phyloP scores from a whole-genome alignment of 805 yeast genomes.

The Isabelozyma heimii region DNA sequence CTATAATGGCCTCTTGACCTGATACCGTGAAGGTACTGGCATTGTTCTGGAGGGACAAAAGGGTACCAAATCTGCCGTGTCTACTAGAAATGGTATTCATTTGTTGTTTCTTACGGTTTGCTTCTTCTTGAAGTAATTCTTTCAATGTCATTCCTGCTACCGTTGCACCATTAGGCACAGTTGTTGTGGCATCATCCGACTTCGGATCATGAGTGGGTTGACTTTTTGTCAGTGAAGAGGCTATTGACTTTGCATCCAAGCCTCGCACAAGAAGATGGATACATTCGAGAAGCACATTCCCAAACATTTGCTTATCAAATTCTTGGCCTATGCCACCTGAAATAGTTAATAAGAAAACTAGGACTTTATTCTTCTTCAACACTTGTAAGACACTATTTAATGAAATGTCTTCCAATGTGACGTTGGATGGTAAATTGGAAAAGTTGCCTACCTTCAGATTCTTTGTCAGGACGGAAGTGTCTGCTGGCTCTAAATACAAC shows the following conservation, averaged over 20 bases:
- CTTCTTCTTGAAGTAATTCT: slow-evolving; percentile 60
- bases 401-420: slow-evolving; percentile 65
- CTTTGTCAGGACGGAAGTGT: slow-evolving; percentile 45
- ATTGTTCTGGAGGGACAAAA: slow-evolving; percentile 66
- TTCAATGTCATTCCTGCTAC: slow-evolving; percentile 42
- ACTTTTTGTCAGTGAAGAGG: not conserved
- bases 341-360: slow-evolving; percentile 69
- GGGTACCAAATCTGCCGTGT: slow-evolving; percentile 89
- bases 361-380: slow-evolving; percentile 68
- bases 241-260: slow-evolving; percentile 37
- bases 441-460: slow-evolving; percentile 28
- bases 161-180: slow-evolving; percentile 12
- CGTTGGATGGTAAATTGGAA: slow-evolving; percentile 53
- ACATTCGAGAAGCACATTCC: slow-evolving; percentile 65
- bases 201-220: not conserved
- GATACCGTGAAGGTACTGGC: slow-evolving; percentile 62
- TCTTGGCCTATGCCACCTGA: slow-evolving; percentile 63
- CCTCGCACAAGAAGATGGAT: slow-evolving; percentile 62
- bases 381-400: slow-evolving; percentile 53
- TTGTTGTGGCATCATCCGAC: not conserved
- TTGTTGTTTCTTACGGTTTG: slow-evolving; percentile 46
- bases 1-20: slow-evolving; percentile 64
- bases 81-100: slow-evolving; percentile 59
- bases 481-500: slow-evolving; percentile 73
- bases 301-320: slow-evolving; percentile 60